Evolutionary conservation across 2,329 filamentous ascomycete species (phyloP).

Genomic region (Aspergillus sp.): DNA sequence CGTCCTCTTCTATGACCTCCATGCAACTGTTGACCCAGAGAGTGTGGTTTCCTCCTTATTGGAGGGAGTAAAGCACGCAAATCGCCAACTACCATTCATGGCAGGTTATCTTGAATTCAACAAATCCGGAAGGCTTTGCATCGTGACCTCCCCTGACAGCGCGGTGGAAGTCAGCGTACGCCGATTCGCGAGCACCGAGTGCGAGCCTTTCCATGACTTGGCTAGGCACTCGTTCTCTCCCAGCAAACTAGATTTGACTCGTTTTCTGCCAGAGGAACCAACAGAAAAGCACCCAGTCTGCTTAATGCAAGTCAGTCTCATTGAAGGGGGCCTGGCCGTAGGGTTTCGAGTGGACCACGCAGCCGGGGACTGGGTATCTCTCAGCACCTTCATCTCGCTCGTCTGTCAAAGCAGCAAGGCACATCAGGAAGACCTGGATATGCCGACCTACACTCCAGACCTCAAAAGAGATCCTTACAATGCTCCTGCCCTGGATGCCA

Average conservation of each 20-base stretch:
- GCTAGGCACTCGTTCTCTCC: conserved; percentile 20
- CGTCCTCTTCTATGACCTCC: conserved; percentile 23
- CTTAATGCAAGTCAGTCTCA: conserved; percentile 24
- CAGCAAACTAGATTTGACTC: conserved; percentile 11
- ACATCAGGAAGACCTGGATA: conserved; percentile 14
- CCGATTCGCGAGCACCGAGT: conserved; percentile 11
- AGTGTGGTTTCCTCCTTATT: conserved; percentile 17
- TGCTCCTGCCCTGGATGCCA: neutral
- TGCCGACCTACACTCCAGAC: conserved; percentile 21
- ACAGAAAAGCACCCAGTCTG: conserved; percentile 16
- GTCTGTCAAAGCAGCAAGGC: conserved; percentile 24
- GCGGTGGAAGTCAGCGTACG: conserved; percentile 12
- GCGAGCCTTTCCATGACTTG: conserved; percentile 16
- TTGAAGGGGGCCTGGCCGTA: conserved; percentile 24
- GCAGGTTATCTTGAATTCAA: conserved; percentile 20
- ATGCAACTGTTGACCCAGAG: conserved; percentile 10
- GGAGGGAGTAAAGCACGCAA: conserved; percentile 23
- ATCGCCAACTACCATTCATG: conserved; percentile 22
- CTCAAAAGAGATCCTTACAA: conserved; percentile 25
- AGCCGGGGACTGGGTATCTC: conserved; percentile 27
- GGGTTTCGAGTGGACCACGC: conserved; percentile 23
- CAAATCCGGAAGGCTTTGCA: conserved; percentile 17
- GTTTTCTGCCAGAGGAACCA: conserved; percentile 16
- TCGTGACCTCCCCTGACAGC: conserved; percentile 10
- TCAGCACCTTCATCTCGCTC: conserved; percentile 24